phyloP scores from a whole-genome alignment of 2,329 filamentous ascomycete genomes.

The Cladophialophora carrionii region DNA sequence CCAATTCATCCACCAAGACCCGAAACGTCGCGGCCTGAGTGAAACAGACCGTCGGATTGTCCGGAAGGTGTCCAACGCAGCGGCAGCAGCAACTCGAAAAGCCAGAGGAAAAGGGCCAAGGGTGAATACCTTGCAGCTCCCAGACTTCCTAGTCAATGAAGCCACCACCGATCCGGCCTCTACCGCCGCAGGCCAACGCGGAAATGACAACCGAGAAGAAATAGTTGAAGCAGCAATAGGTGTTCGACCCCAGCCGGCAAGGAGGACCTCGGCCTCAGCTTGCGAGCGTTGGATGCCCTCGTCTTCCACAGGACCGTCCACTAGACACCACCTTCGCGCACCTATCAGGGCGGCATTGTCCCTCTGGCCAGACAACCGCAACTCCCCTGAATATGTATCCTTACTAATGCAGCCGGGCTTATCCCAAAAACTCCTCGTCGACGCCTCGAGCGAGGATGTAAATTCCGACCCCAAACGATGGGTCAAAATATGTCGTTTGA shows the following conservation, averaged over 20 bases:
- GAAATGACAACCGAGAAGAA: background rate
- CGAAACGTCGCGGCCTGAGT: conserved; percentile 19
- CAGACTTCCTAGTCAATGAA: conserved; percentile 13
- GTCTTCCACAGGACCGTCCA: background rate
- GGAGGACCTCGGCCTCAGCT: no score
- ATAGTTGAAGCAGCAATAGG: background rate
- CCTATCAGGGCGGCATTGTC: conserved; percentile 9
- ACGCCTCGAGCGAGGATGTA: conserved; percentile 14
- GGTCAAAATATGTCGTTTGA: conserved; percentile 24
- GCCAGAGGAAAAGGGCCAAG: conserved; percentile 8
- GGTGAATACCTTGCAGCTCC: conserved; percentile 17
- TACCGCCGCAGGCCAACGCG: background rate
- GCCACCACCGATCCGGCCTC: background rate
- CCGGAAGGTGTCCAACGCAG: conserved; percentile 21
- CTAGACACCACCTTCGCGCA: background rate
- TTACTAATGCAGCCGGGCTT: conserved; percentile 25
- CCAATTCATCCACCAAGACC: conserved; percentile 24
- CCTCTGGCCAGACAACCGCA: conserved; percentile 8
- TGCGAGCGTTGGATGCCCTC: background rate
- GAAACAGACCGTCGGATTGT: conserved; percentile 24
- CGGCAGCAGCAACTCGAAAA: conserved; percentile 26
- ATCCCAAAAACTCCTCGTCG: conserved; percentile 21
- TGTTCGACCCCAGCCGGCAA: background rate
- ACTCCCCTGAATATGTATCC: conserved; percentile 14
- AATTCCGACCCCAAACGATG: conserved; percentile 22